Conservation (phyloP, 192 early-diverging fungal species). For the Coemansia sp. region DNA sequence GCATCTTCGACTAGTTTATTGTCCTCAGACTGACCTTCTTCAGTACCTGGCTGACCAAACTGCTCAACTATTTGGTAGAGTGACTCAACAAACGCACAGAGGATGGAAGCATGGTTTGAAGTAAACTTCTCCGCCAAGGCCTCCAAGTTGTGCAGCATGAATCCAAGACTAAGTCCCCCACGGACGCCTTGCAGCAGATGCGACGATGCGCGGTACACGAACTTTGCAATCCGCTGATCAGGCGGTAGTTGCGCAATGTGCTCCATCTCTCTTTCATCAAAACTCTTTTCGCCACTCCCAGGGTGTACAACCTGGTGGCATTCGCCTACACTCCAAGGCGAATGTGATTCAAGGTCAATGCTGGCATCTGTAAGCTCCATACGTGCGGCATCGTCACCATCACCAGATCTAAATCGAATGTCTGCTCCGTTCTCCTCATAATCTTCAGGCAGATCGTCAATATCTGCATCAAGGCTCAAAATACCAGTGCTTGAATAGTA, state of each 20-base stretch:
- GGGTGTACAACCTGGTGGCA: neutral
- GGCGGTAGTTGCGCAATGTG: slow-evolving; percentile 39
- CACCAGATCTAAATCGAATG: neutral
- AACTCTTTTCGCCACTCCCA: slow-evolving; percentile 12
- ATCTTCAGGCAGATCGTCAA: slow-evolving; percentile 34
- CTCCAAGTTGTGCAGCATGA: slow-evolving; percentile 53
- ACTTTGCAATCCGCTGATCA: slow-evolving; percentile 55
- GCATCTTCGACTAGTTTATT: neutral
- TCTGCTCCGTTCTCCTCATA: slow-evolving; percentile 5
- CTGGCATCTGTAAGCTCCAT: neutral
- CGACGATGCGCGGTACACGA: slow-evolving; percentile 48
- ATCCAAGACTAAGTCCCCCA: slow-evolving; percentile 43
- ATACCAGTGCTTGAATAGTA: slow-evolving; percentile 43
- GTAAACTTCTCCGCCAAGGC: slow-evolving; percentile 36
- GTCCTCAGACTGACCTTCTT: neutral
- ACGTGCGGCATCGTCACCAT: neutral
- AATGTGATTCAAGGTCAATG: neutral
- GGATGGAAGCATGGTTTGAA: slow-evolving; percentile 33
- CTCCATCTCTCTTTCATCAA: slow-evolving; percentile 46
- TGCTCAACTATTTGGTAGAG: slow-evolving; percentile 41
- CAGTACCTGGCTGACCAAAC: neutral
- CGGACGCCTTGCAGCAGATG: slow-evolving; percentile 54
- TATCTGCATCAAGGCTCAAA: slow-evolving; percentile 39
- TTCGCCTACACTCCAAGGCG: neutral
- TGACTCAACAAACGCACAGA: slow-evolving; percentile 54